phyloP scores from a whole-genome alignment of 257 asterid genomes.

The Pogostemon cablin region DNA sequence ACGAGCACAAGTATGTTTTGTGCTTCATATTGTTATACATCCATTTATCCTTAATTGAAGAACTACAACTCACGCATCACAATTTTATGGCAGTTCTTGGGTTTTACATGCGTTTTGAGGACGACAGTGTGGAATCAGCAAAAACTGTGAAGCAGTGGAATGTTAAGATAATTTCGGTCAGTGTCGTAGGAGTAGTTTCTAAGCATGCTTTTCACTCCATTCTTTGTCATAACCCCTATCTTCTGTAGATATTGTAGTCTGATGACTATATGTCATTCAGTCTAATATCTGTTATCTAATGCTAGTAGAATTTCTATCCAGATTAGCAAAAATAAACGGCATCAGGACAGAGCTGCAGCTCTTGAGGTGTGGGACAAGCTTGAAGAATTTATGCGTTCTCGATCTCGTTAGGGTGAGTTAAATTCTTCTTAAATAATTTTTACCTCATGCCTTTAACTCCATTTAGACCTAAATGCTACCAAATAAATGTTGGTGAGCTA shows the following conservation, averaged over 20 bases:
- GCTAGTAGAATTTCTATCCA: slow-evolving; percentile 41
- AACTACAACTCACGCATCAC: slow-evolving; percentile 7
- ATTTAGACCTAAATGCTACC: slow-evolving; percentile 6
- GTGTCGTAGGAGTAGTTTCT: slow-evolving; percentile 31
- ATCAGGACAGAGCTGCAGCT: slow-evolving; percentile 98
- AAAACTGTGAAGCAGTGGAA: slow-evolving; percentile 95
- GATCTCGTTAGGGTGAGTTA: slow-evolving; percentile 69
- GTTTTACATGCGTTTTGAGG: slow-evolving; percentile 96
- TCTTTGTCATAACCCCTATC: neutral
- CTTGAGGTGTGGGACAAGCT: slow-evolving; percentile 99
- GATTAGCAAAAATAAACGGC: slow-evolving; percentile 96
- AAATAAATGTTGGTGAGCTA: slow-evolving; percentile 24
- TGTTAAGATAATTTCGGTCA: slow-evolving; percentile 95
- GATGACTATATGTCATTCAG: neutral
- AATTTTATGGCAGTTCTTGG: slow-evolving; percentile 71
- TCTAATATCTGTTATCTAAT: slow-evolving; percentile 28
- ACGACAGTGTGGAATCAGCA: slow-evolving; percentile 97
- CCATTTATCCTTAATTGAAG: neutral
- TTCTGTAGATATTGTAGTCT: slow-evolving; percentile 15
- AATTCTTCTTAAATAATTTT: neutral
- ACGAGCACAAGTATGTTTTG: neutral
- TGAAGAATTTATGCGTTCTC: slow-evolving; percentile 97
- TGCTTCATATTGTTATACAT: neutral
- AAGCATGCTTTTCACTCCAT: slow-evolving; percentile 20
- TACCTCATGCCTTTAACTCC: neutral